Percentiles rank a stretch among this genome's conserved stretches.
These are phyloP conservation scores for Funneliformis caledonium DNA, from an alignment of 371 early-diverging fungal genomes.

Conservation along the genomic window DNA sequence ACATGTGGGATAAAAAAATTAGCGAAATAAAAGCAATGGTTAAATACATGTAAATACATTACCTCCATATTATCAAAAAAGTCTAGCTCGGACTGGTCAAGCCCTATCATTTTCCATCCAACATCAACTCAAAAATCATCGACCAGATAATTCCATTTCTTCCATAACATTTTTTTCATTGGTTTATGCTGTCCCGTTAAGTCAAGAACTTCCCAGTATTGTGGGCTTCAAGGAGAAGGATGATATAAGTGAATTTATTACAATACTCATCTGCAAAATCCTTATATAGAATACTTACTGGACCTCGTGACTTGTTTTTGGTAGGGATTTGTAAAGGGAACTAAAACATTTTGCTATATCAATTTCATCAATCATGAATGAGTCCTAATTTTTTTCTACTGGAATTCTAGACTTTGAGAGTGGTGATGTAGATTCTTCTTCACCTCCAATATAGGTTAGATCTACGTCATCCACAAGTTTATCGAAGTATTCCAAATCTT, in stretches of 20 bases:
- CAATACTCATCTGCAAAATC: background rate
- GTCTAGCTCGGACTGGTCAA: background rate
- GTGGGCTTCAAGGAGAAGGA: conserved; percentile 14
- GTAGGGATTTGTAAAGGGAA: background rate
- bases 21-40: background rate
- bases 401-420: background rate
- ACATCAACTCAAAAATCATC: conserved; percentile 4
- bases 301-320: background rate
- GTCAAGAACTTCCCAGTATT: conserved; percentile 4
- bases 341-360: background rate
- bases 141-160: background rate
- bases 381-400: background rate
- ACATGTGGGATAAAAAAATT: background rate
- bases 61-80: conserved; percentile 38
- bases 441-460: conserved; percentile 18
- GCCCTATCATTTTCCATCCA: background rate
- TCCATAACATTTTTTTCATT: background rate
- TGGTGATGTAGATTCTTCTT: conserved; percentile 25
- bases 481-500: conserved; percentile 30
- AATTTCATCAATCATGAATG: conserved; percentile 11
- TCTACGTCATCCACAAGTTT: conserved; percentile 24
- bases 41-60: conserved; percentile 11
- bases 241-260: conserved; percentile 4
- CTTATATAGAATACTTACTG: conserved; percentile 22
- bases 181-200: conserved; percentile 13